Percentiles rank a stretch among this genome's conserved stretches.
phyloP scores from a whole-genome alignment of 2,329 filamentous ascomycete genomes.

The Calonectria crousiana region DNA sequence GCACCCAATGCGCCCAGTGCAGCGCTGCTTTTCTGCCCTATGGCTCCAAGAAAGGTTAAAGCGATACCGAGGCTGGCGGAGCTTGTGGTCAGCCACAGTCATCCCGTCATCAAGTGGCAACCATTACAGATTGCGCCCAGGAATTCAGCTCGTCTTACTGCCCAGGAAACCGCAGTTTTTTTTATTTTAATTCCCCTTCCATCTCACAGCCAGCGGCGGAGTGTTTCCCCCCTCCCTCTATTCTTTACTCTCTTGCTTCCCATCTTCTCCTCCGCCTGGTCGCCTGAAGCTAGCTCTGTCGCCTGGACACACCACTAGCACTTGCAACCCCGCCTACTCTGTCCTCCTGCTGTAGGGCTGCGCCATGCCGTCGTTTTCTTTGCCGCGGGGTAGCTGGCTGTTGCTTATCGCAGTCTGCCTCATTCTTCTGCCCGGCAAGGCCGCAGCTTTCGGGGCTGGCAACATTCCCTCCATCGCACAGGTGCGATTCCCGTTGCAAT shows the following conservation, averaged over 20 bases:
- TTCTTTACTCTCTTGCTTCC: neutral
- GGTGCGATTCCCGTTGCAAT: conserved; percentile 41
- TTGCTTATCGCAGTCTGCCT: conserved; percentile 64
- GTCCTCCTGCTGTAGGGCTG: conserved; percentile 38
- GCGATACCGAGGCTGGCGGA: neutral
- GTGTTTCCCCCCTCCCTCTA: conserved; percentile 8
- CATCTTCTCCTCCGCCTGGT: neutral
- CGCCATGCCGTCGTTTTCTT: conserved; percentile 61
- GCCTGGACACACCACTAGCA: neutral
- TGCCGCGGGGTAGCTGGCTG: conserved; percentile 64
- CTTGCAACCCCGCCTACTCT: conserved; percentile 30
- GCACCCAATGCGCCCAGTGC: neutral
- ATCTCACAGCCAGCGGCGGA: neutral
- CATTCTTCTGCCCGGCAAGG: conserved; percentile 67
- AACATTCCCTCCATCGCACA: conserved; percentile 76
- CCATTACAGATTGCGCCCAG: conserved; percentile 20
- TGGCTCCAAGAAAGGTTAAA: neutral
- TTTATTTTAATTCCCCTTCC: conserved; percentile 9
- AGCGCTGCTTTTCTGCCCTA: conserved; percentile 14
- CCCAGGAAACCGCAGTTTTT: neutral
- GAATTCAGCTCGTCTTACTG: conserved; percentile 23
- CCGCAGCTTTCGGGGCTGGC: conserved; percentile 75
- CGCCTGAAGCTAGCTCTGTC: neutral
- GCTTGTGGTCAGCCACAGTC: conserved; percentile 36
- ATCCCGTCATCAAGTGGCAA: conserved; percentile 44